phyloP scores from a whole-genome alignment of 352 stramenopile species.

The Globisporangium abappressorium region DNA sequence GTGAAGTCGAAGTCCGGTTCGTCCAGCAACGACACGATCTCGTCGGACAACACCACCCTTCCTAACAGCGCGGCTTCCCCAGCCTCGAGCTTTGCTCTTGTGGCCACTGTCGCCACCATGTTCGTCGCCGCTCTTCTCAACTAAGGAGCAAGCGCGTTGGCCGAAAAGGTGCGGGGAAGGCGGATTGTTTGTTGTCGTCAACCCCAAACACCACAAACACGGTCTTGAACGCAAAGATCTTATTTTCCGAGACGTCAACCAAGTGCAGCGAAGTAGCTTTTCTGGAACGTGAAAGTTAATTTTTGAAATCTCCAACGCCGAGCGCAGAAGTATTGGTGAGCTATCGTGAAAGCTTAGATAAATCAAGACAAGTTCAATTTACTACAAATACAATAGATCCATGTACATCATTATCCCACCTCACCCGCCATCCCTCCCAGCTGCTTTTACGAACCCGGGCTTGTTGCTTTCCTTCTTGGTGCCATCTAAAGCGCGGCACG shows the following conservation, averaged over 20 bases:
- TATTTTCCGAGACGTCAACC: slow-evolving; percentile 1
- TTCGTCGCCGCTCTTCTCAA: slow-evolving; percentile 29
- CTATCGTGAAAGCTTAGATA: slow-evolving; percentile 2
- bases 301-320: neutral
- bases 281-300: neutral
- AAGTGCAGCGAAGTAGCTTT: neutral
- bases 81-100: slow-evolving; percentile 26
- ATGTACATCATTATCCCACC: neutral
- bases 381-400: slow-evolving; percentile 8
- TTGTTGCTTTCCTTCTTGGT: no score
- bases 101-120: slow-evolving; percentile 25
- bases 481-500: no score
- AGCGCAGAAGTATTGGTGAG: neutral
- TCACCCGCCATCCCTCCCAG: no score
- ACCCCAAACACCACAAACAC: neutral
- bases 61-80: slow-evolving; percentile 15
- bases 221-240: slow-evolving; percentile 1
- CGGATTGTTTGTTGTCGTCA: neutral
- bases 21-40: slow-evolving; percentile 14
- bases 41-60: slow-evolving; percentile 20
- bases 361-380: neutral
- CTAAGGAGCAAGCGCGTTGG: slow-evolving; percentile 2
- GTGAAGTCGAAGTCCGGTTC: slow-evolving; percentile 13
- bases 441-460: no score
- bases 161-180: neutral